Percentiles rank a stretch among this genome's conserved stretches.
Evolutionary conservation across 306 rosid species (phyloP).

Genomic region (Pterocarpus macrocarpus): DNA sequence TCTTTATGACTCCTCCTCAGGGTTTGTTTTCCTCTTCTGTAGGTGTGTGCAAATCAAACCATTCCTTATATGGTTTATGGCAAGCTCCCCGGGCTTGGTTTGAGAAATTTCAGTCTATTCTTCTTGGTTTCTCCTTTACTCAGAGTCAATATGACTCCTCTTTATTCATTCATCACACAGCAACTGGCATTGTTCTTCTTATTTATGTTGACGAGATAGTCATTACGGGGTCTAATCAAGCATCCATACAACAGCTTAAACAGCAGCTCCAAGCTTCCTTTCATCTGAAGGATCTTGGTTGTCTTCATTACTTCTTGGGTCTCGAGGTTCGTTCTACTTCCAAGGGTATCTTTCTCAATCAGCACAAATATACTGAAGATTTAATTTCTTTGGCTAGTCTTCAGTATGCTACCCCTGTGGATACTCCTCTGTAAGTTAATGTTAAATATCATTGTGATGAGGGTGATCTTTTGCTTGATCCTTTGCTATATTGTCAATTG

Average conservation of each 20-base stretch:
- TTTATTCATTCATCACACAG: neutral
- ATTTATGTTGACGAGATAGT: neutral
- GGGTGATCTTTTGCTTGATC: too few relatives aligned
- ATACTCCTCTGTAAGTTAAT: too few relatives aligned
- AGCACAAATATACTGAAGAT: too few relatives aligned
- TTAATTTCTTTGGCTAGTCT: too few relatives aligned
- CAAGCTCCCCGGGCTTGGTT: neutral
- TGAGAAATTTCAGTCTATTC: neutral
- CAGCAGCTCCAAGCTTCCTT: neutral
- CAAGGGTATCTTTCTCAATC: too few relatives aligned
- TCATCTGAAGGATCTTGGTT: neutral
- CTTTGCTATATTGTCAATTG: neutral
- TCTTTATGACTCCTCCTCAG: too few relatives aligned
- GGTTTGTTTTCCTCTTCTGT: too few relatives aligned
- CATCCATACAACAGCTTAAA: neutral
- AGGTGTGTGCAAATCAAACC: too few relatives aligned
- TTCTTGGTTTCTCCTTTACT: too few relatives aligned
- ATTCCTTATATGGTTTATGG: neutral
- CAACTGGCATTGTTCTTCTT: neutral
- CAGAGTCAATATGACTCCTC: neutral
- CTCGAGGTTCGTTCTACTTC: neutral
- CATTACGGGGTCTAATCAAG: neutral
- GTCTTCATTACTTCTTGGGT: neutral
- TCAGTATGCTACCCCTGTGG: too few relatives aligned
- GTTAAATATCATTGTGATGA: too few relatives aligned